A percentile compares a stretch with the other conserved stretches of the same genome.
Evolutionary conservation across 257 asterid genomes (phyloP).

Genomic region (Solanum ossicruentum): DNA sequence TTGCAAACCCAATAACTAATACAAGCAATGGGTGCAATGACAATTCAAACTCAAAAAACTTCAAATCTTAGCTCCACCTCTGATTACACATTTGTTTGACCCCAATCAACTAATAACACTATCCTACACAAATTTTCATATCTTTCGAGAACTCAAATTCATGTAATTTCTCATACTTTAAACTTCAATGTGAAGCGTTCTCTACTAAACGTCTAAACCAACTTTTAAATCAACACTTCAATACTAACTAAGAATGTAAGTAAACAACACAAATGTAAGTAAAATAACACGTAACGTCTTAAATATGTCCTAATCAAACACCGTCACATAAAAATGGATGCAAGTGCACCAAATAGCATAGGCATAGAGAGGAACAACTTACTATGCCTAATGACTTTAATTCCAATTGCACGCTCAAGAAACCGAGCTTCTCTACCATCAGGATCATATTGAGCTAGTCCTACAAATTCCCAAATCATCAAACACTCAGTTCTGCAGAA

Average conservation of each 20-base stretch:
- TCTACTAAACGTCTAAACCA: not conserved
- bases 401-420: conserved; percentile 73
- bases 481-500: not conserved
- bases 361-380: conserved; percentile 10
- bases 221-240: not conserved
- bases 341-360: not conserved
- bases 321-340: not conserved
- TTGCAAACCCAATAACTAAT: not conserved
- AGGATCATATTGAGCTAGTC: conserved; percentile 73
- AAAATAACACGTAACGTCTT: not conserved
- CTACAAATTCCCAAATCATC: conserved; percentile 15
- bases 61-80: not conserved
- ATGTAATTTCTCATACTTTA: not conserved
- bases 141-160: not conserved
- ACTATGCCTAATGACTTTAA: conserved; percentile 80
- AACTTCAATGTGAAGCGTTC: not conserved
- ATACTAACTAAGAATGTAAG: not conserved
- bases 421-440: conserved; percentile 67
- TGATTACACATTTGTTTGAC: not conserved
- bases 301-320: not conserved
- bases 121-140: not conserved
- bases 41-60: not conserved
- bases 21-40: not conserved
- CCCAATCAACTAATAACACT: not conserved
- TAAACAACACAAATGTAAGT: not conserved